phyloP scores from a whole-genome alignment of 148 eudicot species.

The Amaranthus cruentus region DNA sequence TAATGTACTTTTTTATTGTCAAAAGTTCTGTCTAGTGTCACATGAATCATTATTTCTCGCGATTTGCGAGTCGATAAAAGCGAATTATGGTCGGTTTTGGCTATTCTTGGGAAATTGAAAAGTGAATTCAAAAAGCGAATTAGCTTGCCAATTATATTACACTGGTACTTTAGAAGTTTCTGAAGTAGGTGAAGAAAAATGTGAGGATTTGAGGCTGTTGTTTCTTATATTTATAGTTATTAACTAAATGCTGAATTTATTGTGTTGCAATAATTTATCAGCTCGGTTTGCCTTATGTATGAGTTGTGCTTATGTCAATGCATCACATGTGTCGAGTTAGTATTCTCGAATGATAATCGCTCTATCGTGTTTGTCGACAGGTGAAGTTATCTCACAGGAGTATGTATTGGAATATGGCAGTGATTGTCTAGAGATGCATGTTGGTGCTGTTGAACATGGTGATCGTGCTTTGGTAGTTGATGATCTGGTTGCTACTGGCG shows the following conservation, averaged over 20 bases:
- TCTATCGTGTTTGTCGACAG: slow-evolving; percentile 28
- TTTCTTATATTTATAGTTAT: neutral
- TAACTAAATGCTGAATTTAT: too few species aligned
- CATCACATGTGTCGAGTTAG: neutral
- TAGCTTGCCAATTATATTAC: too few species aligned
- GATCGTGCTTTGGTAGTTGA: slow-evolving; percentile 85
- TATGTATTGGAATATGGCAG: slow-evolving; percentile 82
- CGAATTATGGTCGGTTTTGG: too few species aligned
- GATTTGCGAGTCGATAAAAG: too few species aligned
- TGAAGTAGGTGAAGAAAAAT: neutral
- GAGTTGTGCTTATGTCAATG: neutral
- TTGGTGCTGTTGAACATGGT: slow-evolving; percentile 75
- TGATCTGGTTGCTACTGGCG: slow-evolving; percentile 92
- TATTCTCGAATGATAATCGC: neutral
- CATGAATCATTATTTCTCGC: too few species aligned
- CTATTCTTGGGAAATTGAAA: too few species aligned
- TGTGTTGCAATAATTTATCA: neutral
- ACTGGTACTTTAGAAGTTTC: too few species aligned
- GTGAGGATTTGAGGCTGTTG: neutral
- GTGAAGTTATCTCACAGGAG: slow-evolving; percentile 69
- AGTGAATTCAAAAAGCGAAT: too few species aligned
- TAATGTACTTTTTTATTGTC: too few species aligned
- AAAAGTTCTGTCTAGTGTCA: too few species aligned
- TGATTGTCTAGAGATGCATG: slow-evolving; percentile 90
- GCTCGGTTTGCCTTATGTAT: neutral